Conservation (phyloP, 2,329 filamentous ascomycete genomes). For the Teratosphaeria nubilosa region DNA sequence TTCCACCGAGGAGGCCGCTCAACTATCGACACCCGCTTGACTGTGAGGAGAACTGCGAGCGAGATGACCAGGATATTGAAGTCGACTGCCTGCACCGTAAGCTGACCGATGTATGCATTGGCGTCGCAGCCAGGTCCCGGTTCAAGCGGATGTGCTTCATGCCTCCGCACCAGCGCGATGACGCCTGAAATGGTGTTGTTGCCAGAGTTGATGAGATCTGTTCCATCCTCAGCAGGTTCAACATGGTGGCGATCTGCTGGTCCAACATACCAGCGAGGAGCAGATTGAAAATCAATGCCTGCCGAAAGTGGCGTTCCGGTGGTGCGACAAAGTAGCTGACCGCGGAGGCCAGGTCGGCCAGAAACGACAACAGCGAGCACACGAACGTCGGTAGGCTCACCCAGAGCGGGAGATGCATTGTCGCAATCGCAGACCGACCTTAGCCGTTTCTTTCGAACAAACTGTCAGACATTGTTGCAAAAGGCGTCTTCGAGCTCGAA, state of each 20-base stretch:
- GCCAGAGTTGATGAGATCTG: background rate
- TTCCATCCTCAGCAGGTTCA: background rate
- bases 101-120: background rate
- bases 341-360: background rate
- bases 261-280: background rate
- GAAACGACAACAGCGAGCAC: background rate
- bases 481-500: background rate
- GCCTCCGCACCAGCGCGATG: background rate
- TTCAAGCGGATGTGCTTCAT: background rate
- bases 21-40: background rate
- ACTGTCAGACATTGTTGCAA: background rate
- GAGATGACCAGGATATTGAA: background rate
- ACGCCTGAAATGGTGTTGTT: background rate
- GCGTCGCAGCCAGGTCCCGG: background rate
- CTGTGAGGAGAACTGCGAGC: background rate
- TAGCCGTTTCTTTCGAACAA: background rate
- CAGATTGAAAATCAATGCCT: background rate
- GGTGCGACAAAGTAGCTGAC: background rate
- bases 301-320: background rate
- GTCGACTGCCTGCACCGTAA: background rate
- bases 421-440: background rate
- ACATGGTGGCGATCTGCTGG: background rate
- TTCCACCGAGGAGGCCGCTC: background rate
- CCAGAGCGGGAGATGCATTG: background rate
- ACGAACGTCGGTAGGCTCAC: background rate